Conservation (phyloP, 73 alveolate species). For the Blepharisma japonicum region DNA sequence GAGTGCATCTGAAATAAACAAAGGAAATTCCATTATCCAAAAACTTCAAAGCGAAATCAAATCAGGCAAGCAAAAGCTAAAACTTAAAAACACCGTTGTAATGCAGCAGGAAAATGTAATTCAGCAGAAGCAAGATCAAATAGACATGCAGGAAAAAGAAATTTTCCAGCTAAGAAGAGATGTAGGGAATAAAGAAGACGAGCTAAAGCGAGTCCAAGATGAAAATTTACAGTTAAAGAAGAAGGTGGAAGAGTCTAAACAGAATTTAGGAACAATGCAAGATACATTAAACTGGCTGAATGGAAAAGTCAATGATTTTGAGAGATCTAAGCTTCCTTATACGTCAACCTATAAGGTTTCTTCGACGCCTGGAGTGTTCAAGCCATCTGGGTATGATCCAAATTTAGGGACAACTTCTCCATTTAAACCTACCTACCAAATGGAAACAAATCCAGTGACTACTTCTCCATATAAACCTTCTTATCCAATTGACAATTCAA, state of each 20-base stretch:
- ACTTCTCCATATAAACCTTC: too few species aligned
- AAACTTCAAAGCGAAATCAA: conserved; percentile 36
- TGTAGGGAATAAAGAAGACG: conserved; percentile 37
- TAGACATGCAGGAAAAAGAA: conserved; percentile 32
- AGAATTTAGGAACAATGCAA: conserved; percentile 20
- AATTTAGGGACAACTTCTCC: too few species aligned
- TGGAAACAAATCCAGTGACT: too few species aligned
- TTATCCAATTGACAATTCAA: too few species aligned
- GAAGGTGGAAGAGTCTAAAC: conserved; percentile 38
- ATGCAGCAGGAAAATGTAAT: conserved; percentile 41
- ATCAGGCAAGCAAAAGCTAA: conserved; percentile 28
- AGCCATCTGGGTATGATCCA: too few species aligned
- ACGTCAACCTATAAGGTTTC: conserved; percentile 3
- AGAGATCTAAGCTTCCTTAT: not conserved
- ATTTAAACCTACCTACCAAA: too few species aligned
- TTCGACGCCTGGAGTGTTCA: not conserved
- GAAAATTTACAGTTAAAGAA: conserved; percentile 21
- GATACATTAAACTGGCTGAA: conserved; percentile 37
- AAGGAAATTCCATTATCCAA: conserved; percentile 36
- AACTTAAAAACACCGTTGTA: conserved; percentile 39
- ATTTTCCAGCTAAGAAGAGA: conserved; percentile 36
- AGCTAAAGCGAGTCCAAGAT: conserved; percentile 22
- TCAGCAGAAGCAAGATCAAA: conserved; percentile 37
- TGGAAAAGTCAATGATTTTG: conserved; percentile 30
- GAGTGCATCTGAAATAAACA: conserved; percentile 36